These are phyloP conservation scores for Hordeum vulgare DNA, from an alignment of 176 grass and related monocot species.

Conservation along the genomic window MorexV3_pseudomolecules_assembly NC_058519.1:646757561-646758060, in stretches of 20 bases:
- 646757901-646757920: not conserved
- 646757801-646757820: not conserved
- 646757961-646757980: not conserved
- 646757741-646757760: not conserved
- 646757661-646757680: conserved; percentile 64
- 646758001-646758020: not conserved
- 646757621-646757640: conserved; percentile 16
- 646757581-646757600: conserved; percentile 24
- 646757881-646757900: not conserved
- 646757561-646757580: conserved; percentile 41
- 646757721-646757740: conserved; percentile 18
- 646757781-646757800: not conserved
- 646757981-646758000: not conserved
- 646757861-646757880: not conserved
- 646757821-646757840: conserved; percentile 21
- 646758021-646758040: not conserved
- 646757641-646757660: conserved; percentile 36
- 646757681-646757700: conserved; percentile 91
- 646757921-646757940: not conserved
- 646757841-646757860: conserved; percentile 5
- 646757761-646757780: not conserved
- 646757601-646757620: not conserved
- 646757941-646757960: not conserved
- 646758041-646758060: not conserved
- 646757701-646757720: conserved; percentile 99